phyloP scores from a whole-genome alignment of 257 asterid genomes.

The Thymus quinquecostatus region DNA sequence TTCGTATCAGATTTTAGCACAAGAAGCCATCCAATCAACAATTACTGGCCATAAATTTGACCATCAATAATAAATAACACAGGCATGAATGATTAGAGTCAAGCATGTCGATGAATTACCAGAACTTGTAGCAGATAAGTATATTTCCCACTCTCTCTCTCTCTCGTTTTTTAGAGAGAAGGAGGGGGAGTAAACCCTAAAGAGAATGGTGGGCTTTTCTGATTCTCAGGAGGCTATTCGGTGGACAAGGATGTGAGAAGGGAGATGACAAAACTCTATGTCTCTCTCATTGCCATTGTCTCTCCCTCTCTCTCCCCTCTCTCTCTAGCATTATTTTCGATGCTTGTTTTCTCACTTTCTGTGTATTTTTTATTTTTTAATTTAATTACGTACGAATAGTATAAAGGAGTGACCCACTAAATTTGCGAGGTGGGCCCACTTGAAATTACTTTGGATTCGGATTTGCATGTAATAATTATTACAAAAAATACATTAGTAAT shows the following conservation, averaged over 20 bases:
- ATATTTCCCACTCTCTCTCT: not conserved
- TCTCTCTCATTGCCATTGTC: slow-evolving; percentile 32
- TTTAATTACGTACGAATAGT: too few species aligned
- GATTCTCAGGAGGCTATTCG: slow-evolving; percentile 39
- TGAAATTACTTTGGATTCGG: slow-evolving; percentile 27
- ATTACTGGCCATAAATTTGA: not conserved
- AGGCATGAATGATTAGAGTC: too few species aligned
- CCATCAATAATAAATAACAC: not conserved
- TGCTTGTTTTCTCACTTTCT: too few species aligned
- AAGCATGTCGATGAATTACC: too few species aligned
- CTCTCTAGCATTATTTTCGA: slow-evolving; percentile 7
- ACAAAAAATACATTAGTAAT: not conserved
- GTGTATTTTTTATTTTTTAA: too few species aligned
- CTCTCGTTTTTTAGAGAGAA: not conserved
- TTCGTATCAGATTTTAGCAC: not conserved
- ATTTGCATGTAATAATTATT: not conserved
- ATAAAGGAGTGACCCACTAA: not conserved
- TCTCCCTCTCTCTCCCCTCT: slow-evolving; percentile 1
- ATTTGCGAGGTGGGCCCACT: too few species aligned
- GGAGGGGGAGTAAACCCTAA: slow-evolving; percentile 24
- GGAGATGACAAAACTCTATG: slow-evolving; percentile 47
- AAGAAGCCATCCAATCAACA: not conserved
- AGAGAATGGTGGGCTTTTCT: slow-evolving; percentile 37
- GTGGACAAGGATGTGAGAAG: slow-evolving; percentile 50
- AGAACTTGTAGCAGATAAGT: too few species aligned